phyloP scores from a whole-genome alignment of 768 basidiomycete species.

The Suillus subaureus region DNA sequence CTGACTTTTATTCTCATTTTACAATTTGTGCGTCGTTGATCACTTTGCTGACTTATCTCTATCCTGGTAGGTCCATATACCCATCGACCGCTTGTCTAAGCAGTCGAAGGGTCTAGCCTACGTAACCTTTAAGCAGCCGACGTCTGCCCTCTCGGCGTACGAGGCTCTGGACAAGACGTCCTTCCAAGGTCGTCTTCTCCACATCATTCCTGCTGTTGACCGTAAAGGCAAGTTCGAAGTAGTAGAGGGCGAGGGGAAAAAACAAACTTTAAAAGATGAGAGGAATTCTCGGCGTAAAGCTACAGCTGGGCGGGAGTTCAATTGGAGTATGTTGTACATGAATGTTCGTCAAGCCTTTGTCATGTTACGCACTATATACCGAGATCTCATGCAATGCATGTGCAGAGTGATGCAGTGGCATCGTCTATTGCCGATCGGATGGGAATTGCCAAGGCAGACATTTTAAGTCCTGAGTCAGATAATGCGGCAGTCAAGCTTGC shows the following conservation, averaged over 20 bases:
- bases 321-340: slow-evolving; percentile 96
- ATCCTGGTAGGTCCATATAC: slow-evolving; percentile 55
- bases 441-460: slow-evolving; percentile 83
- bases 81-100: slow-evolving; percentile 47
- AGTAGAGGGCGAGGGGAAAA: slow-evolving; percentile 44
- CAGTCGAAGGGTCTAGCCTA: slow-evolving; percentile 65
- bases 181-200: slow-evolving; percentile 90
- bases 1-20: slow-evolving; percentile 29
- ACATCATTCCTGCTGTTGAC: slow-evolving; percentile 85
- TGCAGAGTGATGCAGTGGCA: slow-evolving; percentile 89
- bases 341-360: slow-evolving; percentile 68
- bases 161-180: slow-evolving; percentile 77
- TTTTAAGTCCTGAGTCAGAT: slow-evolving; percentile 81
- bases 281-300: slow-evolving; percentile 62
- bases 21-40: not conserved
- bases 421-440: slow-evolving; percentile 89
- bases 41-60: not conserved
- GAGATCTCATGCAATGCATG: slow-evolving; percentile 24
- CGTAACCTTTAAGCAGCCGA: slow-evolving; percentile 48
- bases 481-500: slow-evolving; percentile 93
- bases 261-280: slow-evolving; percentile 61
- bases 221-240: slow-evolving; percentile 50
- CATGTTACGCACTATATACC: slow-evolving; percentile 19
- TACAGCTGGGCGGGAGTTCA: slow-evolving; percentile 76
- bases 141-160: slow-evolving; percentile 68